Base-by-base conservation (phyloP, 208 protist genomes). In the Acanthamoeba triangularis region DNA sequence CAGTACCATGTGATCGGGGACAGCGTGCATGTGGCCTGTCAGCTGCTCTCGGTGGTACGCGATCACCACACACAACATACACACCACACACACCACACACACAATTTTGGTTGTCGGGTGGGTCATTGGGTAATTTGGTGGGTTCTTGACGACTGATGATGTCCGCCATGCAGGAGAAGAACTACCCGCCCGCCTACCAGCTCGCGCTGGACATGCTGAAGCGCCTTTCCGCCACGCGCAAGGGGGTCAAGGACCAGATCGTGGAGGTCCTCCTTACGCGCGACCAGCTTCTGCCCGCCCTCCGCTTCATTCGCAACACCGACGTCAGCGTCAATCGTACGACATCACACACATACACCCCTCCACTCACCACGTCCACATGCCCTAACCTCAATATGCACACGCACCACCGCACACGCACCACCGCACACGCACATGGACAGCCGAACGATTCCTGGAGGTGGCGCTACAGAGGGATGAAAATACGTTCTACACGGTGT, bases 191-290 rank as follows among this genome's bases (percentile, higher is more conserved):
- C 1, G 96, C 96, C 23, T 97, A 95, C 52, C 96, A 97, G 59
- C 85, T 97, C 16, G 96, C 96, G 16, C 61, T 97, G 13, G 96
- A 97, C 74, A 97, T 97, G 96, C 90, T 97, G 28, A 95, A 96
- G 94, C 76, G 96, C 25, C 84, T 97, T 2, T 30, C 23, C 10
- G 61, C 14, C 23, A 20, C 4, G 37, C 82, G 52, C 28, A 78
- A 82, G 25, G 52, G 16, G 37, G 92, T 95, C 4, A 37, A 41
- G 33, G 91, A 95, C 54, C 69, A 96, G 23, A 93, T 96, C 37
- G 63, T 96, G 20, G 96, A 96, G 56, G 94, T 96, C 11, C 65
- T 97, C 14, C 94, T 97, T 2, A 56, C 76, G 25, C 6, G 49
- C 52, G 23, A 33, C 52, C 82, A 90, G 78, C n/a, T 87, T 5